Base-by-base conservation (phyloP, 2,329 filamentous ascomycete genomes). In the Corinectria fuckeliana region DNA sequence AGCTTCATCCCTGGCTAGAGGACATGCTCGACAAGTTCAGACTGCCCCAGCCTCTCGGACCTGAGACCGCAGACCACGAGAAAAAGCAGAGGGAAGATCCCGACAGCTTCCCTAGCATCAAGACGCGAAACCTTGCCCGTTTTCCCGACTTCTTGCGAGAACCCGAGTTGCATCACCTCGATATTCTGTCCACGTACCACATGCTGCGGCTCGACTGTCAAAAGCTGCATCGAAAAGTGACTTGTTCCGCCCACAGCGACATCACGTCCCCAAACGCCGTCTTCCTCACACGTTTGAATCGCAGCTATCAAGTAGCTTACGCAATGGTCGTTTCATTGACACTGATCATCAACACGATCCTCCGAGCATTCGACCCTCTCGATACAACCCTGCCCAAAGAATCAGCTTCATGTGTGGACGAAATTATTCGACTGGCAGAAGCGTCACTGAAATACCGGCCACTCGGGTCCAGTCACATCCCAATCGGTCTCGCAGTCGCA, bases 381-480 rank as follows among this genome's bases (percentile, higher is more conserved):
- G 49, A 67, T 10, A 32, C 26, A 1, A 13, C 47, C 4, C 48
- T 72, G 18, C 52, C 34, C 13, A 56, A 62, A 2, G 69, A 73
- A 13, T 28, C 61, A 16, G 42, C 60, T 8, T 25, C 23, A 3
- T 62, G 68, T 34, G 58, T 65, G 10, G 52, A 67, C n/a, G 70
- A 75, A 28, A 59, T 66, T 2, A 54, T 73, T 7, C 50, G 50
- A 9, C 50, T 73, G 10, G 68, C 67, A 3, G 52, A 69, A 14
- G 47, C 58, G 10, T 67, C 67, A 1, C 25, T 50, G 13, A 36
- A 50, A 11, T 68, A 70, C 42, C 48, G 69, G 7, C 72, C 74
- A 5, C 42, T 74, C 1, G 74, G 69, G 1, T 67, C 72, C 6
- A 66, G 65, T 26, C 69, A 71, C 20, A 63, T 72, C 25, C 68